phyloP scores from a whole-genome alignment of 2,329 filamentous ascomycete genomes.

The Claviceps digitariae region DNA sequence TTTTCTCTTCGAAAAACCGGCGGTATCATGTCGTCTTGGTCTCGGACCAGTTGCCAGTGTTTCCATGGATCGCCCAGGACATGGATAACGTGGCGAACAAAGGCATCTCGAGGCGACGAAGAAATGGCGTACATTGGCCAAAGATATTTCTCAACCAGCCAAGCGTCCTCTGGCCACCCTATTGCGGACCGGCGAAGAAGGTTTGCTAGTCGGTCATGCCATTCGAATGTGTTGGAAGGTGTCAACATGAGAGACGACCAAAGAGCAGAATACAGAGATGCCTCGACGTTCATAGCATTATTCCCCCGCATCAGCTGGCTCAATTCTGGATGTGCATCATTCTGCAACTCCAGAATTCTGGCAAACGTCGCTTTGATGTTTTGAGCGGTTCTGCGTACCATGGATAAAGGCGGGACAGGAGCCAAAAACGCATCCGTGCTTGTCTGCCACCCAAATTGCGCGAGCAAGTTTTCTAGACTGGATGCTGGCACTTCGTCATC shows the following conservation, averaged over 20 bases:
- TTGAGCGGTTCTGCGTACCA: constrained; percentile 58
- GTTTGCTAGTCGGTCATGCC: constrained; percentile 49
- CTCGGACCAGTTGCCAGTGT: constrained; percentile 23
- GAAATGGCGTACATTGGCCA: constrained; percentile 45
- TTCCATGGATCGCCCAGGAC: constrained; percentile 18
- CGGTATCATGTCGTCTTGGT: constrained; percentile 30
- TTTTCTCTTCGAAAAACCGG: constrained; percentile 18
- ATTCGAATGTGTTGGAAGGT: constrained; percentile 31
- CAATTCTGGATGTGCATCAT: constrained; percentile 15
- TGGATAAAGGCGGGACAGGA: constrained; percentile 49
- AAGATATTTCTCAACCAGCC: constrained; percentile 53
- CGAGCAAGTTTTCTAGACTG: constrained; percentile 46
- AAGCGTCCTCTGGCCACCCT: constrained; percentile 48
- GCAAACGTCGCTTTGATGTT: constrained; percentile 64
- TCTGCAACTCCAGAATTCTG: constrained; percentile 16
- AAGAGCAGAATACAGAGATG: constrained; percentile 56
- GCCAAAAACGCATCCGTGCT: constrained; percentile 40
- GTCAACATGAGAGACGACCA: constrained; percentile 55
- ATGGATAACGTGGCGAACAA: constrained; percentile 14
- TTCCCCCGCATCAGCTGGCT: constrained; percentile 23
- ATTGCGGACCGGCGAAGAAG: constrained; percentile 36
- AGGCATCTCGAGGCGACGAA: constrained; percentile 16
- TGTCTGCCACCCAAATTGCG: constrained; percentile 30
- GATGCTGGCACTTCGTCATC: constrained; percentile 50
- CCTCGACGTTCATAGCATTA: constrained; percentile 31